Evolutionary conservation across 2,329 filamentous ascomycete genomes (phyloP).

Genomic region (Exophiala spinifera): DNA sequence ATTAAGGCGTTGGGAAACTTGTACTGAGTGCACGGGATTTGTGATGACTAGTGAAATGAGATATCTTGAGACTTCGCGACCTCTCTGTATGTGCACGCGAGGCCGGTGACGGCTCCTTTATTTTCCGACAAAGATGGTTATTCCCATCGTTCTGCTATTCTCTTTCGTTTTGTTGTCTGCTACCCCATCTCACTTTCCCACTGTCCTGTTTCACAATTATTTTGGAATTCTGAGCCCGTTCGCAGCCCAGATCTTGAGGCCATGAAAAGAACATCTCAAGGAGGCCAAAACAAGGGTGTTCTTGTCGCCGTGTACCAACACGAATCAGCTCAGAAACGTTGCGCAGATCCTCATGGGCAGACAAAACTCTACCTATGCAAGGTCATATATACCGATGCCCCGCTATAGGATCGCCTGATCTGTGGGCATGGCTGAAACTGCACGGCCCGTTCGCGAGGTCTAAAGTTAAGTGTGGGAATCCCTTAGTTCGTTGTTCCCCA

Average conservation of each 20-base stretch:
- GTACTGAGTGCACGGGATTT: neutral
- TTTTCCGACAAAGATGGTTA: neutral
- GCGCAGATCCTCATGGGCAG: too few species aligned
- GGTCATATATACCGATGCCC: too few species aligned
- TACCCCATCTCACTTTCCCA: neutral
- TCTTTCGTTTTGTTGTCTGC: neutral
- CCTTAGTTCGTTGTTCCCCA: neutral
- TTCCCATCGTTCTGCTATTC: neutral
- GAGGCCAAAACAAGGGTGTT: too few species aligned
- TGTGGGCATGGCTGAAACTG: too few species aligned
- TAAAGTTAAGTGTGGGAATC: neutral
- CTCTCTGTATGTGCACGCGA: neutral
- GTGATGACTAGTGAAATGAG: neutral
- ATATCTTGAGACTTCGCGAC: neutral
- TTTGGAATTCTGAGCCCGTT: too few species aligned
- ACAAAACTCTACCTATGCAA: too few species aligned
- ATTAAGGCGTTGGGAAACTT: constrained; percentile 14
- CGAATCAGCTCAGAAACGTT: too few species aligned
- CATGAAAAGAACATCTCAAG: too few species aligned
- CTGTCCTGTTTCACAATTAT: too few species aligned
- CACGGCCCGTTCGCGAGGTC: neutral
- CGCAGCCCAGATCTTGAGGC: too few species aligned
- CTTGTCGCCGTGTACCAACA: too few species aligned
- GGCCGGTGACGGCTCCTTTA: neutral
- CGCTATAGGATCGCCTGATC: too few species aligned